Conservation (phyloP, 441 rosid genomes). For the Erodium trifolium region DNA sequence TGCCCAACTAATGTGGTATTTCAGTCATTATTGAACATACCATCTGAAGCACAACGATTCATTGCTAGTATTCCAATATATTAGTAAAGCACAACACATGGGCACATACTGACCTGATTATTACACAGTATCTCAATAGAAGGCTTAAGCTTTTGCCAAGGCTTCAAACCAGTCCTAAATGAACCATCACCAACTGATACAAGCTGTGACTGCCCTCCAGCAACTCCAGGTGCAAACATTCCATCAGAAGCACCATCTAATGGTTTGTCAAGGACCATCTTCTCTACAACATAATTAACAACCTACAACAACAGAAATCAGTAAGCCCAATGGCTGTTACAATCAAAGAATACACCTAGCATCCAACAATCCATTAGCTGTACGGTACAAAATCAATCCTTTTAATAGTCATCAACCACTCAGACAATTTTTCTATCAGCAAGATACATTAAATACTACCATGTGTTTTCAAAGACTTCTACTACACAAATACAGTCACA, state of each 20-base stretch:
- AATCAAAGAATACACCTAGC: neutral
- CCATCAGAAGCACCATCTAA: slow-evolving; percentile 58
- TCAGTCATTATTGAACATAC: no score
- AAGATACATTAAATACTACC: neutral
- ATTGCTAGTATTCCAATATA: no score
- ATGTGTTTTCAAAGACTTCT: neutral
- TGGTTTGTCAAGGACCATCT: slow-evolving; percentile 89
- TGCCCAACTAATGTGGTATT: no score
- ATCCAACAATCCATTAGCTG: slow-evolving; percentile 1
- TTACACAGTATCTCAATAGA: slow-evolving; percentile 92
- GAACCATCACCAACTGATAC: slow-evolving; percentile 63
- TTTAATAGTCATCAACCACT: neutral
- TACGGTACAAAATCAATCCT: neutral
- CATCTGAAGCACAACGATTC: no score
- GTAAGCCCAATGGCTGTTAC: slow-evolving; percentile 8
- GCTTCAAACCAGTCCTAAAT: slow-evolving; percentile 57
- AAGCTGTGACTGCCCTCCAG: slow-evolving; percentile 55
- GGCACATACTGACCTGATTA: slow-evolving; percentile 65
- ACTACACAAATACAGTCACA: neutral
- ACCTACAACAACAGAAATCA: slow-evolving; percentile 46
- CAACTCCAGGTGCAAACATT: slow-evolving; percentile 50
- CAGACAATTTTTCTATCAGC: neutral
- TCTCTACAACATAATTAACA: slow-evolving; percentile 91
- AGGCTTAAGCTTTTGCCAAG: slow-evolving; percentile 84
- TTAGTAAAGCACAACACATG: neutral